phyloP scores from a whole-genome alignment of 177 flowering plant genomes.

The Vitis hybrid region DNA sequence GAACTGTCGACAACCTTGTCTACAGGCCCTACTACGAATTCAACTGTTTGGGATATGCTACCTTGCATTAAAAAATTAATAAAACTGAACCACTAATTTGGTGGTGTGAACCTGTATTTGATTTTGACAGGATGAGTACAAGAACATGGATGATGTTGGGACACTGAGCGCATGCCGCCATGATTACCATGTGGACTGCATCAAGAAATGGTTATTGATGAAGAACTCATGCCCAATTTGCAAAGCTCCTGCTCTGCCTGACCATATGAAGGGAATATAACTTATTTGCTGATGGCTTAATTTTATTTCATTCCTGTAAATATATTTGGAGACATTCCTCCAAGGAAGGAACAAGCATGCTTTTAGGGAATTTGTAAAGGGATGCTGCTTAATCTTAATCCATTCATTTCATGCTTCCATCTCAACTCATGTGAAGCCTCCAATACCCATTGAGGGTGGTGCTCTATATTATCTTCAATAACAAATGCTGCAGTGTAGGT shows the following conservation, averaged over 20 bases:
- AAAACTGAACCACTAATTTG: neutral
- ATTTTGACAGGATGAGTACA: slow-evolving; percentile 64
- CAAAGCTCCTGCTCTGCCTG: slow-evolving; percentile 47
- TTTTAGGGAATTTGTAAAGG: slow-evolving; percentile 1
- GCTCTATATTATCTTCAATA: too few relatives aligned
- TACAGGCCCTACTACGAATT: neutral
- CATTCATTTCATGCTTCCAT: slow-evolving; percentile 5
- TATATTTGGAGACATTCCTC: slow-evolving; percentile 10
- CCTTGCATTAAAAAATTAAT: too few relatives aligned
- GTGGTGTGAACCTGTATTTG: neutral
- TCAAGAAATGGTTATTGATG: slow-evolving; percentile 63
- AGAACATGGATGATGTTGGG: slow-evolving; percentile 54
- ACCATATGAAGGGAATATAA: slow-evolving; percentile 16
- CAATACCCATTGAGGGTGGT: neutral
- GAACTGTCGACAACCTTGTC: neutral
- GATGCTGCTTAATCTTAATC: neutral
- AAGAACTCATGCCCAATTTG: slow-evolving; percentile 76
- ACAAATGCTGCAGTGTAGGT: neutral
- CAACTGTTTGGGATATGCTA: neutral
- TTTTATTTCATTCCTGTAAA: slow-evolving; percentile 12
- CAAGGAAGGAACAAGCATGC: neutral
- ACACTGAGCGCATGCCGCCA: slow-evolving; percentile 49
- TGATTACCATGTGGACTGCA: slow-evolving; percentile 59
- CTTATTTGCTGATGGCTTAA: neutral
- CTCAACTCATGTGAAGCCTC: neutral